phyloP scores from a whole-genome alignment of 345 rosid genomes.

The Pelargonium nanum region DNA sequence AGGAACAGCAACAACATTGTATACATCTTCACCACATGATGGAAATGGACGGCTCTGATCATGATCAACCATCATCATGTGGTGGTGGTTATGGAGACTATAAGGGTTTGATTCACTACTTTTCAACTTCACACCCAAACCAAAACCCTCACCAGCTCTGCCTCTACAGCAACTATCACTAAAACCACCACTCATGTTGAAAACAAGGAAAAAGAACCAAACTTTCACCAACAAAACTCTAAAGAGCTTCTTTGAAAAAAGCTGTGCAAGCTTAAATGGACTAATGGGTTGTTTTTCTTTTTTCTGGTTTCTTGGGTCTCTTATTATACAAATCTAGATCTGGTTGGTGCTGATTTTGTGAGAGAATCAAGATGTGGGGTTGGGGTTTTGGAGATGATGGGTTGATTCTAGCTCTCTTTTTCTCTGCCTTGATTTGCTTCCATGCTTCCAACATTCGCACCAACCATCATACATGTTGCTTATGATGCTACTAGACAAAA shows the following conservation, averaged over 20 bases:
- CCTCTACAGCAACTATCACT: too few relatives aligned
- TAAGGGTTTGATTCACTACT: slow-evolving; percentile 18
- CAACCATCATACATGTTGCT: slow-evolving; percentile 7
- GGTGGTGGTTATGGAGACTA: not conserved
- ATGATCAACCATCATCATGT: slow-evolving; percentile 18
- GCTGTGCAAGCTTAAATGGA: not conserved
- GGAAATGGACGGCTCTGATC: slow-evolving; percentile 25
- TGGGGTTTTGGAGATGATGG: slow-evolving; percentile 16
- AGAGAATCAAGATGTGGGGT: slow-evolving; percentile 3
- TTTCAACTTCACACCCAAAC: slow-evolving; percentile 20
- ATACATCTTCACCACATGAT: not conserved
- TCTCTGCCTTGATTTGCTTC: slow-evolving; percentile 58
- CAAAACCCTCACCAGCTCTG: slow-evolving; percentile 6
- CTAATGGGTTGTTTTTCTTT: not conserved
- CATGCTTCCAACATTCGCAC: slow-evolving; percentile 83
- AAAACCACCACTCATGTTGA: slow-evolving; percentile 28
- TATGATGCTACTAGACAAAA: slow-evolving; percentile 30
- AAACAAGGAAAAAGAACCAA: slow-evolving; percentile 8
- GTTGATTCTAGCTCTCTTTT: slow-evolving; percentile 45
- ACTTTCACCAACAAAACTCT: not conserved
- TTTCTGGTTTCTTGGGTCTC: not conserved
- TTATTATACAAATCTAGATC: not conserved
- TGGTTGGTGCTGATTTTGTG: slow-evolving; percentile 5
- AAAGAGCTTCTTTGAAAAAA: too few relatives aligned
- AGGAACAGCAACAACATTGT: slow-evolving; percentile 3